phyloP scores from a whole-genome alignment of 768 basidiomycete genomes.

The Pulveroboletus sp. region DNA sequence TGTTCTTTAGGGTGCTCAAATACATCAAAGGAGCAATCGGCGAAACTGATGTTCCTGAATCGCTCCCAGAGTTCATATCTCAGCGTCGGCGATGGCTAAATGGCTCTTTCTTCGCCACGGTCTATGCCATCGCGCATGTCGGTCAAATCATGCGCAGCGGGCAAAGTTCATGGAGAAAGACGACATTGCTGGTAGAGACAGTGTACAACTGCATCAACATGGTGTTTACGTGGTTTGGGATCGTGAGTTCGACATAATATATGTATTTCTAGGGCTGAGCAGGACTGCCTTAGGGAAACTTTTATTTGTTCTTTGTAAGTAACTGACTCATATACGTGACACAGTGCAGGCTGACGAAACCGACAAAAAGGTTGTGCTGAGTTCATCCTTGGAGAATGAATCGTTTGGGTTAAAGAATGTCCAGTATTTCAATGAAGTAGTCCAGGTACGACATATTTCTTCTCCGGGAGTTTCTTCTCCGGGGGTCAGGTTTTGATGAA shows the following conservation, averaged over 20 bases:
- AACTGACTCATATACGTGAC: neutral
- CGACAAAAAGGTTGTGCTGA: constrained; percentile 65
- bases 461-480: no score
- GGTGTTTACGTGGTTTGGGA: constrained; percentile 89
- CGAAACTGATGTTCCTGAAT: constrained; percentile 92
- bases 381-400: constrained; percentile 77
- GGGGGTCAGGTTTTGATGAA: constrained; percentile 3
- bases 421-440: constrained; percentile 66
- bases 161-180: constrained; percentile 74
- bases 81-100: constrained; percentile 89
- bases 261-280: neutral
- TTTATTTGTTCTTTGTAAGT: constrained; percentile 89
- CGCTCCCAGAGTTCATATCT: constrained; percentile 87
- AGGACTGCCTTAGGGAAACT: constrained; percentile 64
- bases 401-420: constrained; percentile 63
- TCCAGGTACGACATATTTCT: constrained; percentile 48
- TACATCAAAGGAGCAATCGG: constrained; percentile 93
- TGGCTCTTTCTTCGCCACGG: constrained; percentile 92
- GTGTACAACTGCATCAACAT: constrained; percentile 85
- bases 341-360: neutral
- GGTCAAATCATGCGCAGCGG: constrained; percentile 34
- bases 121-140: constrained; percentile 84
- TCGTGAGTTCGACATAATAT: constrained; percentile 46
- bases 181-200: constrained; percentile 71
- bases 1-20: constrained; percentile 74